Conservation (phyloP, 2,329 filamentous ascomycete species). For the Cryphonectria naterciae region DNA sequence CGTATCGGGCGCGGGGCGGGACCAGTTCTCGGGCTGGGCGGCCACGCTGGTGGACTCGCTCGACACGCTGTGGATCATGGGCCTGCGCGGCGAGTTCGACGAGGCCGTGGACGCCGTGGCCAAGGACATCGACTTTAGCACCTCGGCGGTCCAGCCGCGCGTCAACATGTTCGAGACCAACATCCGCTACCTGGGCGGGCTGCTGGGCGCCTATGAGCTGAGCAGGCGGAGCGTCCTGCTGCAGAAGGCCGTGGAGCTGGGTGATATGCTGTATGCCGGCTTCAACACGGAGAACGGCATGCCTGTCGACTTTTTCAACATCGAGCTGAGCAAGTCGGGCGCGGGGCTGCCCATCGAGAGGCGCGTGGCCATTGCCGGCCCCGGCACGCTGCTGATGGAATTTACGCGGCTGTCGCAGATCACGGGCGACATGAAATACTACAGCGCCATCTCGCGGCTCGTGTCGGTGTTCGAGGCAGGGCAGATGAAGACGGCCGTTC, state of each 20-base stretch:
- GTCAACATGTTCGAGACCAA: constrained; percentile 51
- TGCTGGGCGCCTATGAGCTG: constrained; percentile 38
- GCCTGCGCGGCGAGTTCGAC: constrained; percentile 52
- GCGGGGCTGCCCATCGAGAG: constrained; percentile 40
- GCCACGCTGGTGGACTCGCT: constrained; percentile 58
- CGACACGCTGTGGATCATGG: constrained; percentile 56
- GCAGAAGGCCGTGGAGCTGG: constrained; percentile 49
- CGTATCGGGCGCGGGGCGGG: constrained; percentile 45
- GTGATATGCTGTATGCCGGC: constrained; percentile 49
- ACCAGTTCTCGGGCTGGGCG: constrained; percentile 54
- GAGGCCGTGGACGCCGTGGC: constrained; percentile 47
- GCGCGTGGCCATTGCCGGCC: constrained; percentile 48
- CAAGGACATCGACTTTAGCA: constrained; percentile 46
- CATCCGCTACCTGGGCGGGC: constrained; percentile 49
- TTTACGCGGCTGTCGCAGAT: constrained; percentile 75
- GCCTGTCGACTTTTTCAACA: constrained; percentile 54
- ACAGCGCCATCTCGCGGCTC: constrained; percentile 70
- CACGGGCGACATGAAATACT: constrained; percentile 74
- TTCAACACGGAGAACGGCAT: constrained; percentile 52
- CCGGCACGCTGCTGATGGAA: constrained; percentile 72
- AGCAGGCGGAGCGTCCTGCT: constrained; percentile 45
- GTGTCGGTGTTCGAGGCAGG: constrained; percentile 67
- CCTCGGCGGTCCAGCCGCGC: constrained; percentile 36
- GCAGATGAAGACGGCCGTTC: constrained; percentile 68
- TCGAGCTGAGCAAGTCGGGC: constrained; percentile 42